Evolutionary conservation across 768 basidiomycete species (phyloP).

Genomic region (Saitozyma sp.): DNA sequence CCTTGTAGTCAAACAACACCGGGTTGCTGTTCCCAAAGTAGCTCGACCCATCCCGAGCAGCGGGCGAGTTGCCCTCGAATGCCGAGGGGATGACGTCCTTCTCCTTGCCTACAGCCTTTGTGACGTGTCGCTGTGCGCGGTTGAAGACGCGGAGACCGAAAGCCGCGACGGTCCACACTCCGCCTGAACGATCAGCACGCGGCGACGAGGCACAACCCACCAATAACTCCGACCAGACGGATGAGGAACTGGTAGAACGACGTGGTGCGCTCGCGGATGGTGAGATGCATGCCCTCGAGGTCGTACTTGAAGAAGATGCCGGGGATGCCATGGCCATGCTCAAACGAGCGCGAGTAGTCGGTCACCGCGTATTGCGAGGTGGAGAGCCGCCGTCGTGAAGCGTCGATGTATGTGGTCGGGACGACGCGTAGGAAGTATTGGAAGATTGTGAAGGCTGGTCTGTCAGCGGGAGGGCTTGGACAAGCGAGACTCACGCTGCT

Average conservation of each 20-base stretch:
- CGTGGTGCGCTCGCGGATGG: slow-evolving; percentile 84
- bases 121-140: slow-evolving; percentile 47
- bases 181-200: slow-evolving; percentile 25
- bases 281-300: slow-evolving; percentile 81
- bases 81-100: slow-evolving; percentile 6
- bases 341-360: slow-evolving; percentile 75
- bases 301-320: slow-evolving; percentile 99
- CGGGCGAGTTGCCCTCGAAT: too few species aligned
- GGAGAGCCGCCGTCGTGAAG: slow-evolving; percentile 57
- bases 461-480: background rate
- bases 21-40: too few species aligned
- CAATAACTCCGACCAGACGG: slow-evolving; percentile 84
- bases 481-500: slow-evolving; percentile 61
- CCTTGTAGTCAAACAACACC: too few species aligned
- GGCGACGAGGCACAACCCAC: slow-evolving; percentile 47
- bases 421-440: slow-evolving; percentile 96
- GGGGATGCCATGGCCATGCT: slow-evolving; percentile 76
- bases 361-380: slow-evolving; percentile 80
- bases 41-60: too few species aligned
- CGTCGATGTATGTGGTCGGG: slow-evolving; percentile 76
- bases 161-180: slow-evolving; percentile 51
- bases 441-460: slow-evolving; percentile 77
- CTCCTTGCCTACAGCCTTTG: slow-evolving; percentile 21
- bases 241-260: slow-evolving; percentile 77
- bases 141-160: slow-evolving; percentile 48